Evolutionary conservation across 1,139 yeast species (phyloP), one percentile per base, ranked within the genome.

Genomic region (Eremothecium cymbalariae): DNA sequence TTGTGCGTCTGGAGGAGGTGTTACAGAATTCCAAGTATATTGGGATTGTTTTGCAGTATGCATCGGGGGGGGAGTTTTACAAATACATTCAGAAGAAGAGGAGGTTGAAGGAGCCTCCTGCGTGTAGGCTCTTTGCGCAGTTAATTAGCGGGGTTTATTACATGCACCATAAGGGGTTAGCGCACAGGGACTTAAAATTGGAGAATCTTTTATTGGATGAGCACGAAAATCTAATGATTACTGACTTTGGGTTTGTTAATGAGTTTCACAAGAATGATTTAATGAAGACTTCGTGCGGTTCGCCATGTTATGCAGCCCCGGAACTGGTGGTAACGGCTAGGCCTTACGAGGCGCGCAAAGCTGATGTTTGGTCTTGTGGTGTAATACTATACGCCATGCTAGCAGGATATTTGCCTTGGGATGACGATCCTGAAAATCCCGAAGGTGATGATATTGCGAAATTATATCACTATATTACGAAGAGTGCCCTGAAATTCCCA

Each of bases 281-380:
- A 37, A 90, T 90, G 98, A 80, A 79, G 56, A 90, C 98, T 1
- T 77, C 90, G 32, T 90, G 99, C 61, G 99, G 99, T 2, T 84
- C 95, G 5, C 98, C 98, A 0, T 88, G 98, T 59, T 90, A 90
- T 59, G 97, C 97, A 0, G 98, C 98, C 3, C 98, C 98, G 0
- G 98, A 90, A 59, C 65, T 90, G 41, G 98, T 90, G 3, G 79
- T 88, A 26, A 79, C 93, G 9, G 88, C 80, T 48, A 70, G 76
- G 36, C 90, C 93, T 14, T 90, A 90, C 57, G 86, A 82, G 48
- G 96, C 95, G n/a, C 72, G 86, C 44, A 86, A 84, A 57, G 96
- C 85, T 16, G 98, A 90, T 59, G 81, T 88, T 29, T 90, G 98
- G 98, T 85, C 95, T 1, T 75, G 95, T 48, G 98, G 98, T 38